These are phyloP conservation scores for Athelia sp. DNA, from an alignment of 1,284 basidiomycete genomes.

Conservation along the genomic window DNA sequence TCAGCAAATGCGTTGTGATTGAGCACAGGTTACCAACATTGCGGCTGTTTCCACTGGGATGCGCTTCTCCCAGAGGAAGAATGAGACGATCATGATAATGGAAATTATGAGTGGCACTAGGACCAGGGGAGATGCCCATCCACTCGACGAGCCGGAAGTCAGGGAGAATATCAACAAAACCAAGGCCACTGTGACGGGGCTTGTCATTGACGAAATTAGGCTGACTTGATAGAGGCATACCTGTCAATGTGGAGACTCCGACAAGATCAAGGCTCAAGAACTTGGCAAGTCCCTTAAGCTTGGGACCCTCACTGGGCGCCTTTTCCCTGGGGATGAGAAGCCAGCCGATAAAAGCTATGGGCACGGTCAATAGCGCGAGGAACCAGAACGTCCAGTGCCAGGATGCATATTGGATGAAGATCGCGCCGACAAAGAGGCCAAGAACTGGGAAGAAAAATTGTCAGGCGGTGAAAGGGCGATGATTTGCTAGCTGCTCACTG, in stretches of 20 bases:
- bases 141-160: slow-evolving; percentile 37
- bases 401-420: slow-evolving; percentile 29
- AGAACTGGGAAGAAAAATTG: slow-evolving; percentile 21
- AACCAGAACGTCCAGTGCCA: slow-evolving; percentile 34
- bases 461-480: too few relatives aligned
- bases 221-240: slow-evolving; percentile 16
- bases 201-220: background rate
- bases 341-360: slow-evolving; percentile 20
- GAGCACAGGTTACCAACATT: slow-evolving; percentile 22
- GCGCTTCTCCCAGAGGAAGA: slow-evolving; percentile 37
- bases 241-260: slow-evolving; percentile 37
- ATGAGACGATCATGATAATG: slow-evolving; percentile 28
- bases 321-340: slow-evolving; percentile 23
- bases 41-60: slow-evolving; percentile 33
- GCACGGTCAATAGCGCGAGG: slow-evolving; percentile 26
- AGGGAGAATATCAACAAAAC: slow-evolving; percentile 44
- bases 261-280: slow-evolving; percentile 33
- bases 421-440: slow-evolving; percentile 38
- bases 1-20: background rate
- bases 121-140: slow-evolving; percentile 37
- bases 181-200: slow-evolving; percentile 19
- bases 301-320: background rate
- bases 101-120: slow-evolving; percentile 39
- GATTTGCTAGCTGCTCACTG: slow-evolving; percentile 17
- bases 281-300: slow-evolving; percentile 3